Conservation (phyloP, 2,329 filamentous ascomycete genomes). For the Mollisiaceae sp. region DNA sequence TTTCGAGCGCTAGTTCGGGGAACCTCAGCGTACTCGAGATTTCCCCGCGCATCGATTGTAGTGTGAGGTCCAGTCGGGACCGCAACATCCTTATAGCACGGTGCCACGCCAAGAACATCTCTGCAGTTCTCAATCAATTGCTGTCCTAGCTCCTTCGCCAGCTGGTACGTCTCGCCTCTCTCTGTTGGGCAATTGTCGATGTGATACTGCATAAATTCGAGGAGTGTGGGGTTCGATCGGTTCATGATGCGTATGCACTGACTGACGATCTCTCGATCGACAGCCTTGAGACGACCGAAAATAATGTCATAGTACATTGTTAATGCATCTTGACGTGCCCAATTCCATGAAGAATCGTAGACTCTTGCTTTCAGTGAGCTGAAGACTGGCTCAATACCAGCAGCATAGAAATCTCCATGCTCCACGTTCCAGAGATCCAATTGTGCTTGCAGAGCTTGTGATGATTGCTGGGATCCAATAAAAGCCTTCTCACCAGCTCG, state of each 20-base stretch:
- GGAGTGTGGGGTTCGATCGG: conserved; percentile 90
- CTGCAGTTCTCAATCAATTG: conserved; percentile 98
- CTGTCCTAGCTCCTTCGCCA: conserved; percentile 93
- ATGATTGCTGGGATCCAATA: conserved; percentile 81
- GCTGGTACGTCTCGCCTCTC: conserved; percentile 93
- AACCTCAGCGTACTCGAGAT: conserved; percentile 88
- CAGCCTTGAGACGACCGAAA: conserved; percentile 88
- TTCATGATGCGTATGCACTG: conserved; percentile 99
- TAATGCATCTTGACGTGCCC: conserved; percentile 95
- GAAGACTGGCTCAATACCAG: conserved; percentile 93
- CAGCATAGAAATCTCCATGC: conserved; percentile 94
- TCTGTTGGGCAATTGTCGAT: conserved; percentile 98
- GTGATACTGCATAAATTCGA: conserved; percentile 99
- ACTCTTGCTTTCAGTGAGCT: conserved; percentile 91
- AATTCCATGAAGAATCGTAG: conserved; percentile 99
- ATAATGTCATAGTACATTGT: conserved; percentile 99
- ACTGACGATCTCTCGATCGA: conserved; percentile 97
- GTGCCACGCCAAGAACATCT: conserved; percentile 81
- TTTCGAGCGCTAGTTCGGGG: conserved; percentile 90
- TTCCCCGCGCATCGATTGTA: conserved; percentile 89
- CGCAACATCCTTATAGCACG: conserved; percentile 95
- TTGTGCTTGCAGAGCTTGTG: conserved; percentile 88
- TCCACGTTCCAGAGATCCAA: conserved; percentile 94
- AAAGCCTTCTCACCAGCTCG: conserved; percentile 95
- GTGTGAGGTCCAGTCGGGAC: conserved; percentile 91